Evolutionary conservation across 2,329 filamentous ascomycete genomes (phyloP), one percentile per base, ranked within the genome.

Genomic region (Metarhizium sp.): DNA sequence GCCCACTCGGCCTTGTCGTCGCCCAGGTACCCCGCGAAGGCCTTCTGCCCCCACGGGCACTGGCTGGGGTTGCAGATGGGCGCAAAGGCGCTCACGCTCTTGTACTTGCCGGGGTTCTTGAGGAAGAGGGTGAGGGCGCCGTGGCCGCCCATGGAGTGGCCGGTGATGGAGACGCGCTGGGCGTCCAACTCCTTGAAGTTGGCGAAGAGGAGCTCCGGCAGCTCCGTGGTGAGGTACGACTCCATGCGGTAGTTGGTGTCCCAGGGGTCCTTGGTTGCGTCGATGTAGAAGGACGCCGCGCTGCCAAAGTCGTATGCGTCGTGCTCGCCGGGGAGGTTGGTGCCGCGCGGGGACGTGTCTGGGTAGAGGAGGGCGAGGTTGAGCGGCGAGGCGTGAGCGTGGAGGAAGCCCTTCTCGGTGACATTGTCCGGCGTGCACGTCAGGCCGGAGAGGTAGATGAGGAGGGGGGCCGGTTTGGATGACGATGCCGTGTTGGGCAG

Each of bases 111-210:
- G 0, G 94, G 92, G 73, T 97, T 87, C 76, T 90, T 92, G 53
- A 99, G 79, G 77, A 88, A 97, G 63, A 97, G 75, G 49, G 92
- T 96, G 63, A 99, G 77, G 48, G 94, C 94, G 59, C 94, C 94
- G 72, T 99, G 94, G 0, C 94, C 94, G 62, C 94, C 94, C 94
- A 99, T 99, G 64, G 86, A 92, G 75, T 99, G 94, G 6, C 94
- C 94, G 45, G 89, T 90, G 65, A 99, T 94, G 71, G 86, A 87
- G 55, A 96, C 84, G 45, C 86, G 79, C 32, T 66, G 72, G 0
- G 71, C 66, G 70, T 97, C 92, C 34, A 99, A 76, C 62, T 70
- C 78, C 34, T 81, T 76, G 73, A 91, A 95, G 30, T 81, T 78
- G 34, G 72, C 71, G 71, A 92, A 95, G 29, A 97, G 79, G 1